Percentiles rank a stretch among this genome's conserved stretches.
These are phyloP conservation scores for Alternaria metachromatica DNA, from an alignment of 2,329 filamentous ascomycete species.

Conservation along the genomic window DNA sequence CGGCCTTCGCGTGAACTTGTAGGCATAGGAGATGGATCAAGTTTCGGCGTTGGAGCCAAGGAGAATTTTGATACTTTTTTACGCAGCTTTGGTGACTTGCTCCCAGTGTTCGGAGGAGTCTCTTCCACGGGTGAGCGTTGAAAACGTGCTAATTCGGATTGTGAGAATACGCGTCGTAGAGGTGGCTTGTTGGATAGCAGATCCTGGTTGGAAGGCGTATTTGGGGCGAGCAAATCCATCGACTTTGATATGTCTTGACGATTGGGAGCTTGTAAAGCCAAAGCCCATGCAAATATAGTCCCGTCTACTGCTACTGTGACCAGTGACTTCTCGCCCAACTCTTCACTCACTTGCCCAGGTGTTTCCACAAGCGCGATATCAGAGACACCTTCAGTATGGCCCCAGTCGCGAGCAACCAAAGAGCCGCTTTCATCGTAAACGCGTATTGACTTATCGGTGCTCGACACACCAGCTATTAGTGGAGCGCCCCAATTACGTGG, in stretches of 20 bases:
- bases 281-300: constrained; percentile 58
- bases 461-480: constrained; percentile 85
- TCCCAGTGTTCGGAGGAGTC: constrained; percentile 48
- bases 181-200: constrained; percentile 65
- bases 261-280: constrained; percentile 37
- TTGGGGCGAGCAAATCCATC: constrained; percentile 45
- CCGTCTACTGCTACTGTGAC: constrained; percentile 59
- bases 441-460: constrained; percentile 93
- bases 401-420: constrained; percentile 88
- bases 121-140: constrained; percentile 57
- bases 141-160: constrained; percentile 84
- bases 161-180: constrained; percentile 83
- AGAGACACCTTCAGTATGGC: constrained; percentile 92
- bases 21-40: constrained; percentile 52
- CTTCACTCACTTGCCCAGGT: constrained; percentile 52
- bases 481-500: constrained; percentile 64
- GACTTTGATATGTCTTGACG: constrained; percentile 46
- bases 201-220: constrained; percentile 41
- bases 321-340: constrained; percentile 57
- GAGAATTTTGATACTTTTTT: constrained; percentile 63
- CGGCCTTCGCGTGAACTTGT: constrained; percentile 32
- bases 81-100: constrained; percentile 58
- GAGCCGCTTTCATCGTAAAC: constrained; percentile 83
- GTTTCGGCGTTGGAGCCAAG: constrained; percentile 53
- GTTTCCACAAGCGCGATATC: constrained; percentile 69